A percentile compares a stretch with the other conserved stretches of the same genome.
Evolutionary conservation across 371 early-diverging fungal species (phyloP).

Genomic region (Cokeromyces recurvatus): DNA sequence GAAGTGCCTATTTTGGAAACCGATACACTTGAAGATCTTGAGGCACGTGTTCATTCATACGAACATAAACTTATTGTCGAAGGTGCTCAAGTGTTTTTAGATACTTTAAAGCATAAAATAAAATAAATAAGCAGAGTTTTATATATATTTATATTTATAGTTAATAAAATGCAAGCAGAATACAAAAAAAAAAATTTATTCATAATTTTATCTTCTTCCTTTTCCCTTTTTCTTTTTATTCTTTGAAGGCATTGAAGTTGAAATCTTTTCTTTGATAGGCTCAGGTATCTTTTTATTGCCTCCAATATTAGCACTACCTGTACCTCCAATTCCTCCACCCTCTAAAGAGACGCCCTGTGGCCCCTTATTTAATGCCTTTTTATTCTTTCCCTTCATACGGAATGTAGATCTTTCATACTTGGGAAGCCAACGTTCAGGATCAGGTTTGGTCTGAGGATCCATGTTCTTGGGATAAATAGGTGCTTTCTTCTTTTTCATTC

Average conservation of each 20-base stretch:
- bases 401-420: conserved; percentile 62
- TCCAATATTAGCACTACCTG: conserved; percentile 70
- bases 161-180: too few relatives aligned
- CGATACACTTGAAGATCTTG: conserved; percentile 79
- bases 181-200: too few relatives aligned
- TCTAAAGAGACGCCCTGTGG: conserved; percentile 57
- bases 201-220: conserved; percentile 6
- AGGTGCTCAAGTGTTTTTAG: conserved; percentile 45
- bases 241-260: neutral
- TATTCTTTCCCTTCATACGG: conserved; percentile 52
- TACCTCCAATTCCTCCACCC: conserved; percentile 67
- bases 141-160: neutral
- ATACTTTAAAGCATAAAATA: conserved; percentile 13
- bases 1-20: conserved; percentile 69
- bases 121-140: neutral
- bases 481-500: conserved; percentile 60
- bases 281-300: conserved; percentile 20
- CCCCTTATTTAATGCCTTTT: conserved; percentile 48
- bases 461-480: conserved; percentile 57
- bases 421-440: conserved; percentile 79
- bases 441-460: conserved; percentile 48
- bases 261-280: neutral
- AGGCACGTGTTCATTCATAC: conserved; percentile 78
- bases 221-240: conserved; percentile 23
- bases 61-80: conserved; percentile 87